Evolutionary conservation across 164 flowering plant genomes (phyloP), one percentile per base, ranked within the genome.

Genomic region (Chimonanthus praecox): DNA sequence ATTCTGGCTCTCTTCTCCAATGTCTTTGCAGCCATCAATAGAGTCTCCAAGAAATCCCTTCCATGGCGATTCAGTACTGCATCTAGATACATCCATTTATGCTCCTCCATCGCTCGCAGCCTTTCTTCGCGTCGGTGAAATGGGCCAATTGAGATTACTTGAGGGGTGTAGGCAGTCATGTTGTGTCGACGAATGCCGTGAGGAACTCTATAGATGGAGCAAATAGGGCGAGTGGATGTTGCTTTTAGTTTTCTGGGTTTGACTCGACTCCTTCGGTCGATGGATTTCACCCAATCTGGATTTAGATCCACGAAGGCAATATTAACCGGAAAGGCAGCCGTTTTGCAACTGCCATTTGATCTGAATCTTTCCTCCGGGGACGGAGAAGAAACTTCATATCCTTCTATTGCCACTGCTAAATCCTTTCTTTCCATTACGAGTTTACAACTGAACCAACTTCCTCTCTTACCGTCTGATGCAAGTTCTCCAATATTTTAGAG

Each of bases 31-130:
- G 2, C 66, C 2, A 5, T 2, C 7, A 63, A 18, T 18, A 5
- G 21, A 4, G 3, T 3, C 66, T 63, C 66, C 3, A 63, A 18
- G 8, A 8, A 21, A 50, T 33, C 6, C 11, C 47, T 11, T 7
- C 44, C 11, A 33, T 62, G 47, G 3, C 68, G 54, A 13, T 15
- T 4, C 45, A 72, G 43, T 46, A 63, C 15, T 4, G 47, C 58
- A 49, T 62, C n/a, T 10, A 72, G 68, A 64, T 62, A 21, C 15
- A 4, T 66, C 74, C 67, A 72, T 72, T 63, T 72, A 20, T 18
- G 47, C 67, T 72, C 58, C 50, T 72, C 58, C 67, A 62, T 63
- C 20, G 51, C 74, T 50, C 51, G 46, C 9, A 70, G 72, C n/a
- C 63, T n/a, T 18, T 9, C 5, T 5, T 62, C 13, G 4, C 47